Percentiles rank a stretch among this genome's conserved stretches.
phyloP scores from a whole-genome alignment of 495 filamentous ascomycete species.

The Cairneyella variabilis region DNA sequence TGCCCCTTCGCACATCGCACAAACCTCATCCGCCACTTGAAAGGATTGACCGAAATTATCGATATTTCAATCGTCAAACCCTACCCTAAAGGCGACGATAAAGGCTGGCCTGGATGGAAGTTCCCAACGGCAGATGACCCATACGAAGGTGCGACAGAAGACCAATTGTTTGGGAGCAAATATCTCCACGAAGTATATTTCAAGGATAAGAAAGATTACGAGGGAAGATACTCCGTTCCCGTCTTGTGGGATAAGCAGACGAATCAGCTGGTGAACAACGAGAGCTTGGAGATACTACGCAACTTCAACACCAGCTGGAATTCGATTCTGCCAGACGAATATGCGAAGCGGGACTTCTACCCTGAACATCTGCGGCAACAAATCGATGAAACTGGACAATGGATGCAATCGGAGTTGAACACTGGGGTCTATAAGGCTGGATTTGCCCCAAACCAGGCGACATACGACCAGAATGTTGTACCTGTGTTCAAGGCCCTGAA shows the following conservation, averaged over 20 bases:
- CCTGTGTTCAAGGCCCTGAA: conserved; percentile 72
- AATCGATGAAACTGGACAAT: conserved; percentile 75
- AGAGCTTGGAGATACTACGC: conserved; percentile 70
- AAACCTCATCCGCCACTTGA: conserved; percentile 50
- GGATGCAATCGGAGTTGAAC: conserved; percentile 83
- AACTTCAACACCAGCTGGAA: conserved; percentile 71
- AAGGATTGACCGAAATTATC: conserved; percentile 52
- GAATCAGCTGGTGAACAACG: conserved; percentile 40
- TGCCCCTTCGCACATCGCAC: conserved; percentile 62
- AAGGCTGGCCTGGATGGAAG: conserved; percentile 43
- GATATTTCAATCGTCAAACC: conserved; percentile 49
- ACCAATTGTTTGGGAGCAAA: conserved; percentile 49
- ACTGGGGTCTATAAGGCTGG: conserved; percentile 72
- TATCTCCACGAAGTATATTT: conserved; percentile 71
- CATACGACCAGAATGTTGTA: conserved; percentile 67
- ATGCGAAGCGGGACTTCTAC: conserved; percentile 58
- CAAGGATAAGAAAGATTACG: conserved; percentile 60
- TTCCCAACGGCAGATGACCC: conserved; percentile 51
- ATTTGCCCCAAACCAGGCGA: conserved; percentile 60
- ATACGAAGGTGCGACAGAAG: conserved; percentile 40
- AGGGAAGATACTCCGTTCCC: conserved; percentile 74
- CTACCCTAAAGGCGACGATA: conserved; percentile 31
- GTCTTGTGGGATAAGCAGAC: conserved; percentile 74
- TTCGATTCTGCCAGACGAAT: conserved; percentile 57
- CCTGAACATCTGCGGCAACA: conserved; percentile 51